phyloP scores from a whole-genome alignment of 495 filamentous ascomycete genomes.

The Penicillium parvum region DNA sequence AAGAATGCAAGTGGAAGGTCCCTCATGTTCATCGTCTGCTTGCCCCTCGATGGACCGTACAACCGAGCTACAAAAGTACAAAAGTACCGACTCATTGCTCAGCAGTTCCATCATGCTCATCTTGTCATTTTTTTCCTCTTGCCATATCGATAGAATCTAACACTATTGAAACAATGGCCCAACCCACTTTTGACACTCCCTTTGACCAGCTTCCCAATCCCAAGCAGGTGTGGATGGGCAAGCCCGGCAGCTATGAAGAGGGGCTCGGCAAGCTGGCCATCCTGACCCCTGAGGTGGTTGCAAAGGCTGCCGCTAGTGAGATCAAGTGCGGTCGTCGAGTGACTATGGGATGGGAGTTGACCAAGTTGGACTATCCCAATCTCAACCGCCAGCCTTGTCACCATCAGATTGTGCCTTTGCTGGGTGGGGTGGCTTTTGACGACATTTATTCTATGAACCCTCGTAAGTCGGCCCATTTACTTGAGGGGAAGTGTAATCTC shows the following conservation, averaged over 20 bases:
- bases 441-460: constrained; percentile 67
- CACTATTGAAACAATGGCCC: constrained; percentile 10
- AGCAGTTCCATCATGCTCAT: not conserved
- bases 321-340: constrained; percentile 38
- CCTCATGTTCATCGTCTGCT: not conserved
- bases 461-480: constrained; percentile 23
- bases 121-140: not conserved
- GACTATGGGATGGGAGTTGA: constrained; percentile 43
- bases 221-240: constrained; percentile 39
- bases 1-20: too few relatives aligned
- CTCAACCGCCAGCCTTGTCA: constrained; percentile 38
- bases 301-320: constrained; percentile 29
- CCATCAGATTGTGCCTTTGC: constrained; percentile 38
- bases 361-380: constrained; percentile 42
- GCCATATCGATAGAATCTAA: not conserved
- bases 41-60: too few relatives aligned
- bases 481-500: not conserved
- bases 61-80: constrained; percentile 5
- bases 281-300: constrained; percentile 40
- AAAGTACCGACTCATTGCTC: not conserved
- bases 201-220: constrained; percentile 43
- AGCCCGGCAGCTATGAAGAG: constrained; percentile 39
- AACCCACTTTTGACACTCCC: constrained; percentile 25
- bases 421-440: constrained; percentile 49
- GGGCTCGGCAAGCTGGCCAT: constrained; percentile 41